Conservation (phyloP, 2,329 filamentous ascomycete genomes). For the Neocatenulostroma microsporum region DNA sequence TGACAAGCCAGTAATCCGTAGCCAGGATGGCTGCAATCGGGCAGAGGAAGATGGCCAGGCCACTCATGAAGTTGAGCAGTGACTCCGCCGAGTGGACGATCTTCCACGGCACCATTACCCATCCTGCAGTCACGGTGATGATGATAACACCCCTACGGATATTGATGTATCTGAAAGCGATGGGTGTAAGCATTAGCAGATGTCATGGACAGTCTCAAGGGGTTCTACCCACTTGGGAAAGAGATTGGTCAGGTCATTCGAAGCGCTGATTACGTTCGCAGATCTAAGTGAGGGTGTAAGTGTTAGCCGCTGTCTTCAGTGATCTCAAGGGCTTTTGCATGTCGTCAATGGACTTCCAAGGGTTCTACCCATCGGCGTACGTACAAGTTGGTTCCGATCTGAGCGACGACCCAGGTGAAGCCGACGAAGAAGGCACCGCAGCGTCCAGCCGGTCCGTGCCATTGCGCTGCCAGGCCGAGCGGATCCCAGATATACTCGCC, state of each 20-base stretch:
- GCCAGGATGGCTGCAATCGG: conserved; percentile 52
- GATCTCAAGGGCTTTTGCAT: conserved; percentile 44
- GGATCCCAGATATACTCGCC: conserved; percentile 38
- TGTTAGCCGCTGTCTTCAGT: no score
- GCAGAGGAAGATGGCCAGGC: conserved; percentile 58
- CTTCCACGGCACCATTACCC: conserved; percentile 49
- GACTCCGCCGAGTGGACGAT: conserved; percentile 52
- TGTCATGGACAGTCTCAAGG: no score
- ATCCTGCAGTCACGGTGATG: conserved; percentile 5
- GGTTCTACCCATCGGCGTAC: no score
- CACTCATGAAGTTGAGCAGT: conserved; percentile 52
- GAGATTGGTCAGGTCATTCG: conserved; percentile 8
- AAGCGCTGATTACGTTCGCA: conserved; percentile 7
- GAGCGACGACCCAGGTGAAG: conserved; percentile 45
- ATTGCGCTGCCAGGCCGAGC: conserved; percentile 30
- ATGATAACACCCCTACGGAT: conserved; percentile 9
- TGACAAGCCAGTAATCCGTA: conserved; percentile 54
- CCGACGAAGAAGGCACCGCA: conserved; percentile 29
- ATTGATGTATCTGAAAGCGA: conserved; percentile 7
- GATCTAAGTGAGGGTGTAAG: no score
- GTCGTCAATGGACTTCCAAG: conserved; percentile 47
- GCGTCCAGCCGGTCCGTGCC: conserved; percentile 24
- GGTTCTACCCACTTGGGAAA: no score
- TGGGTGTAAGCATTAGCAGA: no score
- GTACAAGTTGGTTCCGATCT: conserved; percentile 48